phyloP scores from a whole-genome alignment of 768 basidiomycete genomes.

The Tylopilus plumbeoviolaceoides region DNA sequence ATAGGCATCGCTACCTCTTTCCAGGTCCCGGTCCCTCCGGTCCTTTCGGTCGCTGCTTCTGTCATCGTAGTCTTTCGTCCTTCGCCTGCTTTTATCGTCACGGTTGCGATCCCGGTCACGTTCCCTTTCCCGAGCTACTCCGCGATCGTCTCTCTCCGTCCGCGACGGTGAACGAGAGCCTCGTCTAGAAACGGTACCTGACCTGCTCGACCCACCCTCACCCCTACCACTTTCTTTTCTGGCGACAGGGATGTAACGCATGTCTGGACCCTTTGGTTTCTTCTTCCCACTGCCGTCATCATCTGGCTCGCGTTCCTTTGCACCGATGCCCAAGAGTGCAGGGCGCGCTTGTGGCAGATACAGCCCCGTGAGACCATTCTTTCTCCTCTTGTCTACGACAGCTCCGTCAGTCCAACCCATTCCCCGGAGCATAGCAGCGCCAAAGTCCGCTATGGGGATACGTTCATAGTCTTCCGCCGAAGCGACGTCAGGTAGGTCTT shows the following conservation, averaged over 20 bases:
- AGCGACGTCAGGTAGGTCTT: constrained; percentile 70
- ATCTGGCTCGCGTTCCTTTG: constrained; percentile 75
- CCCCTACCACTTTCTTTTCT: constrained; percentile 54
- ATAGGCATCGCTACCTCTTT: constrained; percentile 24
- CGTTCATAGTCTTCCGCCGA: constrained; percentile 84
- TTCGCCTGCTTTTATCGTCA: constrained; percentile 10
- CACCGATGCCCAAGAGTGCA: constrained; percentile 87
- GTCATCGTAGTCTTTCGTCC: constrained; percentile 11
- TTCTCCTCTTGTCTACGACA: constrained; percentile 52
- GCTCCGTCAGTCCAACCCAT: constrained; percentile 95
- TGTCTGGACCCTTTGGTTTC: constrained; percentile 49
- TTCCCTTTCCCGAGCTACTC: constrained; percentile 10
- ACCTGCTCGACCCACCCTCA: constrained; percentile 29
- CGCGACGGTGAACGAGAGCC: constrained; percentile 47
- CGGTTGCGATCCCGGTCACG: constrained; percentile 12
- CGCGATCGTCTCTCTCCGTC: constrained; percentile 10
- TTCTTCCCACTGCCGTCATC: constrained; percentile 65
- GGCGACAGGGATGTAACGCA: constrained; percentile 80
- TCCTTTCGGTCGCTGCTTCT: constrained; percentile 17
- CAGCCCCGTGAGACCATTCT: constrained; percentile 62
- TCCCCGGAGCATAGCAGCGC: constrained; percentile 86
- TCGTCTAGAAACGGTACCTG: constrained; percentile 43
- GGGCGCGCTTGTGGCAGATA: constrained; percentile 83
- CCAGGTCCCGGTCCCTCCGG: constrained; percentile 13
- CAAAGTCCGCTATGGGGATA: constrained; percentile 90